Evolutionary conservation across 306 rosid genomes (phyloP).

Genomic region (Fagus crenata): DNA sequence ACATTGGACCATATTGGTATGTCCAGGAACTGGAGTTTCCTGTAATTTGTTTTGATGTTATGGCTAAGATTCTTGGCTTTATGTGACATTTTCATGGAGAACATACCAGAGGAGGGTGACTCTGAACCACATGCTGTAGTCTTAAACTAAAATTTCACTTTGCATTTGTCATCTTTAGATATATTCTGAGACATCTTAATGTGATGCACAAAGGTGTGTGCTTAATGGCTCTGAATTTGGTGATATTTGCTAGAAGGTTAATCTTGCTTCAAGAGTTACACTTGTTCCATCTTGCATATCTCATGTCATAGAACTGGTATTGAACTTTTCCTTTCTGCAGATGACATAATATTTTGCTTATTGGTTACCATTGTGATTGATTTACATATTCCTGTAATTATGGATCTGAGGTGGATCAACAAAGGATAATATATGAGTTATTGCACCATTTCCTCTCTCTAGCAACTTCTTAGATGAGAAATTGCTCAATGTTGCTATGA

Average conservation of each 20-base stretch:
- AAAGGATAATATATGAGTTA: not conserved
- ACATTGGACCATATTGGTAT: constrained; percentile 87
- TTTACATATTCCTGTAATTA: not conserved
- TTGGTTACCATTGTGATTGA: not conserved
- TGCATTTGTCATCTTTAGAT: not conserved
- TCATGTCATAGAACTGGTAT: not conserved
- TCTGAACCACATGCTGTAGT: constrained; percentile 8
- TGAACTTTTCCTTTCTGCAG: not conserved
- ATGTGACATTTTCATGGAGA: constrained; percentile 12
- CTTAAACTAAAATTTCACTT: constrained; percentile 14
- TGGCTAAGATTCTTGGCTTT: not conserved
- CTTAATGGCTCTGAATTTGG: not conserved
- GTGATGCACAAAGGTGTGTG: not conserved
- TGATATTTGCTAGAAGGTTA: not conserved
- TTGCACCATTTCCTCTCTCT: not conserved
- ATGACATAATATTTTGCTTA: not conserved
- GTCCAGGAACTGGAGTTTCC: constrained; percentile 31
- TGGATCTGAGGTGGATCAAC: constrained; percentile 18
- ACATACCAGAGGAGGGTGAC: constrained; percentile 16
- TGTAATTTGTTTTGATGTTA: constrained; percentile 21
- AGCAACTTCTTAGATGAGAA: not conserved
- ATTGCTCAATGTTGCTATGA: constrained; percentile 8
- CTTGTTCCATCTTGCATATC: not conserved
- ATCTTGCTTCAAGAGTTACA: not conserved
- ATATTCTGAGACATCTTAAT: not conserved